Base-by-base conservation (phyloP, 257 asterid genomes). In the Cinchona pubescens region DNA sequence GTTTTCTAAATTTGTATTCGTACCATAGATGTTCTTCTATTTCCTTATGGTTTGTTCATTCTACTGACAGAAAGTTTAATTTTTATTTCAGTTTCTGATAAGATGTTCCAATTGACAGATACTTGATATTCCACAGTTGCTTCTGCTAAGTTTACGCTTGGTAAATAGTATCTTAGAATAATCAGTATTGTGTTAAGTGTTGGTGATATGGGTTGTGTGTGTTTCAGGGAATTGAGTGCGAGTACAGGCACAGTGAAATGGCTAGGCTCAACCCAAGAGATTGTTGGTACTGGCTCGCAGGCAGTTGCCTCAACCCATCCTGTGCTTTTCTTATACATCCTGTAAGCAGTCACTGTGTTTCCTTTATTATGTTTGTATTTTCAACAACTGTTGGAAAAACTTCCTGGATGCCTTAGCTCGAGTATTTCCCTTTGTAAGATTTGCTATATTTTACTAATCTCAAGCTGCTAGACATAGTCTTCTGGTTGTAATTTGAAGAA, bases 181-280 rank as follows among this genome's bases (percentile, higher is more conserved):
- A n/a, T 23, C 19, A 10, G 16, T 40, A 11, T 37, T 65, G 67
- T 45, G 76, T 7, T 66, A 37, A 25, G n/a, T 53, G 21, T 45
- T 75, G 76, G 32, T 60, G 21, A 7, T 56, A 25, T 76, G 16
- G 75, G 32, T 60, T 67, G 55, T 79, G 75, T 34, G 29, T 73
- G n/a, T n/a, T 56, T 69, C 78, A 82, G 86, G 88, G 88, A 42
- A n/a, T 35, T 37, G 88, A 79, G 70, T 85, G 88, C 40, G 86
- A 85, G 55, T 82, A 73, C 79, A 82, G 86, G 73, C 88, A 85
- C 71, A 85, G 76, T 82, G 88, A 85, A 62, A 77, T 71, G 29
- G 86, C 88, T 21, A 82, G 86, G 81, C 86, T 82, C 75, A 79
- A 85, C 78, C 88, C 86, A 29, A 82, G 88, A 72, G 88, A 85